A percentile compares a stretch with the other conserved stretches of the same genome.
These are phyloP conservation scores for Phylloporus sp. DNA, from an alignment of 768 basidiomycete species.

Conservation along the genomic window DNA sequence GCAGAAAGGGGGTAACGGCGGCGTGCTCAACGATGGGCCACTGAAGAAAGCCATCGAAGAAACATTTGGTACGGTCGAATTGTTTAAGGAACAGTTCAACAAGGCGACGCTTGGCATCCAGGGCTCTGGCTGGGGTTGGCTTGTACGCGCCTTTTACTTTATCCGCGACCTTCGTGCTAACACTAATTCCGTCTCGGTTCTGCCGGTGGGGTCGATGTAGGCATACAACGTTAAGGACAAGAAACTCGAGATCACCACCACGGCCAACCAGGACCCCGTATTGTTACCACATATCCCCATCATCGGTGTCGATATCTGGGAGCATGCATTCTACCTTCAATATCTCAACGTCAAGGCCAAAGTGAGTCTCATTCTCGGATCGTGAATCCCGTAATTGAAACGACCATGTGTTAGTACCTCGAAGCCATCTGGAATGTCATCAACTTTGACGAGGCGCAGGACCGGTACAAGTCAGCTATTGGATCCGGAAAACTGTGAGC, in stretches of 20 bases:
- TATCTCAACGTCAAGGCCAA: constrained; percentile 94
- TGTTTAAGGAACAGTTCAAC: constrained; percentile 79
- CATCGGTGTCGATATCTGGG: constrained; percentile 94
- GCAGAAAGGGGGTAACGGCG: constrained; percentile 56
- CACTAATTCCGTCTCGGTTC: neutral
- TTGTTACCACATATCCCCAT: constrained; percentile 63
- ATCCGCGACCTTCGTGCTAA: neutral
- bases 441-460: constrained; percentile 73
- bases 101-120: constrained; percentile 81
- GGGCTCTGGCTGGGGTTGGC: constrained; percentile 96
- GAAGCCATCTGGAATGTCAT: constrained; percentile 71
- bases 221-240: constrained; percentile 65
- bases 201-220: constrained; percentile 36
- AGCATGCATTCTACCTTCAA: constrained; percentile 95
- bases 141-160: constrained; percentile 50
- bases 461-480: constrained; percentile 46
- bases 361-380: constrained; percentile 48
- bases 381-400: neutral
- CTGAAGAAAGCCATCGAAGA: constrained; percentile 62
- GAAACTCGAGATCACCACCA: constrained; percentile 83
- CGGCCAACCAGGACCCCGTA: constrained; percentile 94
- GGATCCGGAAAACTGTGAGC: constrained; percentile 32
- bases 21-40: constrained; percentile 54
- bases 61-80: constrained; percentile 68
- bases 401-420: constrained; percentile 48